Evolutionary conservation across 192 early-diverging fungal species (phyloP).

Genomic region (Coemansia sp.): DNA sequence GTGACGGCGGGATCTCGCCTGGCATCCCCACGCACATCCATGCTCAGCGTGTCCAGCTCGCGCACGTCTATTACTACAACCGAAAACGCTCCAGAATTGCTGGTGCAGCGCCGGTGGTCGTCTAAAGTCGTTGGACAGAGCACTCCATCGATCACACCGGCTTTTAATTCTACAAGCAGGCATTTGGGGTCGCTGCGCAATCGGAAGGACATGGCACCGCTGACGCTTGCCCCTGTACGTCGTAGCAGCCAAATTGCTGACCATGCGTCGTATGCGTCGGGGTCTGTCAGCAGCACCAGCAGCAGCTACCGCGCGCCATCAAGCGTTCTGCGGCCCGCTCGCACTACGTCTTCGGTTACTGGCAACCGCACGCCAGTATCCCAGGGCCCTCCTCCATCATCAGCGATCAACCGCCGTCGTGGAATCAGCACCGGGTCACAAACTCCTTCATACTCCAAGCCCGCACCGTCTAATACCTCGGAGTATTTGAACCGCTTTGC

Average conservation of each 20-base stretch:
- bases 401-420: constrained; percentile 6
- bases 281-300: background rate
- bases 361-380: background rate
- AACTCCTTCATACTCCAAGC: background rate
- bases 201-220: constrained; percentile 14
- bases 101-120: background rate
- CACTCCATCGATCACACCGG: background rate
- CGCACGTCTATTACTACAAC: constrained; percentile 2
- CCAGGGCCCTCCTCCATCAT: background rate
- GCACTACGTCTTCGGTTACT: background rate
- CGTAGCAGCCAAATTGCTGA: constrained; percentile 4
- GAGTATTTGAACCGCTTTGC: background rate
- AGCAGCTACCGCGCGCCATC: background rate
- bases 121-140: background rate
- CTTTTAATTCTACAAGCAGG: background rate
- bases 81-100: background rate
- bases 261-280: background rate
- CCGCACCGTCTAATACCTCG: background rate
- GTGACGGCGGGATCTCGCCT: background rate
- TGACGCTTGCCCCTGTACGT: constrained; percentile 11
- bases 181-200: constrained; percentile 9
- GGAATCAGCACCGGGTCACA: constrained; percentile 10
- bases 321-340: background rate
- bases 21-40: background rate
- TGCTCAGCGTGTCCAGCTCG: constrained; percentile 6